Evolutionary conservation across 2,329 filamentous ascomycete genomes (phyloP), one percentile per base, ranked within the genome.

Genomic region (Colletotrichum salicis): DNA sequence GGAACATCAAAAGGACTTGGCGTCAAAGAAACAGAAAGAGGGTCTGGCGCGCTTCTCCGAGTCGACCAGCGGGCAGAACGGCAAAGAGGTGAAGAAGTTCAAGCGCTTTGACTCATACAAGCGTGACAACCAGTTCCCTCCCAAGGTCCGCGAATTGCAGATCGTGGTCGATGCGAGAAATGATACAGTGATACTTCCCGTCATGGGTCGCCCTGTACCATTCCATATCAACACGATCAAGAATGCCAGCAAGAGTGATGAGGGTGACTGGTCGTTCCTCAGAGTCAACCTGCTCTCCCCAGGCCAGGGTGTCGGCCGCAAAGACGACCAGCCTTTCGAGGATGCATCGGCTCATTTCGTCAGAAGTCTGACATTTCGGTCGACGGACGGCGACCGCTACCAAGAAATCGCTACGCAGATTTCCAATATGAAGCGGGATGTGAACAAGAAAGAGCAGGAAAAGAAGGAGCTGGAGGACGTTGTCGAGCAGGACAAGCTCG

Each of bases 381-480:
- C 96, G 24, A 93, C 93, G 74, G 94, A 98, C 79, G 92, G 95
- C 70, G 90, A 94, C 73, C 91, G 96, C 74, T 95, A 99, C 80
- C 92, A 94, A 70, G 94, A 97, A 77, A 96, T 99, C 76, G 93
- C 95, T 13, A 93, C 93, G 73, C 94, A 97, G 79, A 98, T 99
- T 77, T 96, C 94, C 12, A 96, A 98, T 79, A 92, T 99, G 86
- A 97, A 98, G 86, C 97, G 96, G 80, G 94, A 96, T 76, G 91
- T 94, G 5, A 90, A 94, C 54, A 95, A 97, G 82, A 93, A 94
- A 77, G 96, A 99, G 82, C 95, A 98, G 78, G 96, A 98, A 83
- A 98, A 98, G 90, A 99, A 99, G 85, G 96, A 99, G 77, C 93
- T 99, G 93, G 96, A 99, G 80, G 96, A 99, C 82, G 96, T 99